Percentiles rank a stretch among this genome's conserved stretches.
Evolutionary conservation across 371 early-diverging fungal species (phyloP).

Genomic region (Mitosporidium daphniae): DNA sequence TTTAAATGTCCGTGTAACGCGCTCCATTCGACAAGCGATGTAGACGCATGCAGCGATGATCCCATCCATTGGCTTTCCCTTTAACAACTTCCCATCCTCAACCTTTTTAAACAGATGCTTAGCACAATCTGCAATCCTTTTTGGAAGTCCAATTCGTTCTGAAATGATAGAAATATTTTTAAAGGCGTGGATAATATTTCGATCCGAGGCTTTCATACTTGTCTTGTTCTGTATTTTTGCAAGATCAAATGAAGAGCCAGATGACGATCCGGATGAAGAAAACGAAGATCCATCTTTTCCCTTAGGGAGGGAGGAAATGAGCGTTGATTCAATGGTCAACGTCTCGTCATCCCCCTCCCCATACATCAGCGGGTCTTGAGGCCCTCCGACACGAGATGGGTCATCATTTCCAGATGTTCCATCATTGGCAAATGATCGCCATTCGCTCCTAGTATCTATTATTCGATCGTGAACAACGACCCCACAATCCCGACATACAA

Average conservation of each 20-base stretch:
- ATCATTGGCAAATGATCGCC: conserved; percentile 79
- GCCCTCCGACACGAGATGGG: conserved; percentile 90
- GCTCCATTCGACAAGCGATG: conserved; percentile 67
- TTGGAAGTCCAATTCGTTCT: conserved; percentile 46
- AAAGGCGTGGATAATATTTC: conserved; percentile 45
- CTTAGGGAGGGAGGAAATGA: too few relatives aligned
- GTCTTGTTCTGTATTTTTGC: conserved; percentile 4
- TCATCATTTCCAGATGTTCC: conserved; percentile 57
- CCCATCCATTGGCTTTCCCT: conserved; percentile 53
- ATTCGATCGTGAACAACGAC: conserved; percentile 65
- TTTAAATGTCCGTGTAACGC: conserved; percentile 71
- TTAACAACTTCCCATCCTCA: conserved; percentile 38
- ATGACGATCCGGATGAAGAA: too few relatives aligned
- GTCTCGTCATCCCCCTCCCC: too few relatives aligned
- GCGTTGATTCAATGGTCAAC: too few relatives aligned
- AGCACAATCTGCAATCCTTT: conserved; percentile 50
- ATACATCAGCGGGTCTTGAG: conserved; percentile 16
- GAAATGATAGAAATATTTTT: conserved; percentile 62
- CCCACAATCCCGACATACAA: conserved; percentile 90
- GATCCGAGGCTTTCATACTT: conserved; percentile 1
- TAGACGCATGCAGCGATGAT: conserved; percentile 86
- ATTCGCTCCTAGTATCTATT: conserved; percentile 91
- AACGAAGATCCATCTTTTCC: too few relatives aligned
- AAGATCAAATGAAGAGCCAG: too few relatives aligned
- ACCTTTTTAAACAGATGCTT: conserved; percentile 58